Evolutionary conservation across 2,329 filamentous ascomycete genomes (phyloP).

Genomic region (Alternaria arborescens): DNA sequence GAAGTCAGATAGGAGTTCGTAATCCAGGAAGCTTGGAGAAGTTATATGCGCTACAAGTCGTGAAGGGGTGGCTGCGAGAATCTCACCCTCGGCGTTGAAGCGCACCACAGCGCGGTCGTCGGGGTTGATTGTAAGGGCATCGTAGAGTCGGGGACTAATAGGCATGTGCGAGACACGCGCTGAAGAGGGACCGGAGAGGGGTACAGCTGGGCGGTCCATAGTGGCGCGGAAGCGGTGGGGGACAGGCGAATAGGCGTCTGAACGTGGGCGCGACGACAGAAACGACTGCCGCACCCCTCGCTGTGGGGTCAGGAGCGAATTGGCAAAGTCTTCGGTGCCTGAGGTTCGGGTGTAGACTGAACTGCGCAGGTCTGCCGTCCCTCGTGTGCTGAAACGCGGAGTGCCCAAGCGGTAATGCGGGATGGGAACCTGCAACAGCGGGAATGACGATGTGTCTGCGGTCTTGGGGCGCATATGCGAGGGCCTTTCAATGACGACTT

Average conservation of each 20-base stretch:
- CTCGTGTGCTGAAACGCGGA: slow-evolving; percentile 78
- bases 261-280: slow-evolving; percentile 47
- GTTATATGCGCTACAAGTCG: slow-evolving; percentile 96
- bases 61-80: slow-evolving; percentile 88
- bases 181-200: slow-evolving; percentile 46
- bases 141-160: slow-evolving; percentile 76
- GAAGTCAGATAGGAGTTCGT: slow-evolving; percentile 96
- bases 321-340: slow-evolving; percentile 72
- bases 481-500: slow-evolving; percentile 80
- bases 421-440: slow-evolving; percentile 76
- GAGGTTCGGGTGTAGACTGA: slow-evolving; percentile 78
- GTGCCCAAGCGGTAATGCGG: slow-evolving; percentile 85
- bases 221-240: slow-evolving; percentile 45
- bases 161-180: slow-evolving; percentile 49
- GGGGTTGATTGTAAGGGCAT: slow-evolving; percentile 79
- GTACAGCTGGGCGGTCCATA: slow-evolving; percentile 47
- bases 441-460: slow-evolving; percentile 63
- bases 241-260: slow-evolving; percentile 49
- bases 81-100: slow-evolving; percentile 77
- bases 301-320: slow-evolving; percentile 62
- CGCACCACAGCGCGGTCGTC: slow-evolving; percentile 84
- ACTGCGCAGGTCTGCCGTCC: slow-evolving; percentile 78
- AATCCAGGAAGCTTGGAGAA: slow-evolving; percentile 93
- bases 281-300: slow-evolving; percentile 45
- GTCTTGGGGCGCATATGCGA: slow-evolving; percentile 69